Evolutionary conservation across 345 rosid species (phyloP).

Genomic region (Mallotus nudiflorus): DNA sequence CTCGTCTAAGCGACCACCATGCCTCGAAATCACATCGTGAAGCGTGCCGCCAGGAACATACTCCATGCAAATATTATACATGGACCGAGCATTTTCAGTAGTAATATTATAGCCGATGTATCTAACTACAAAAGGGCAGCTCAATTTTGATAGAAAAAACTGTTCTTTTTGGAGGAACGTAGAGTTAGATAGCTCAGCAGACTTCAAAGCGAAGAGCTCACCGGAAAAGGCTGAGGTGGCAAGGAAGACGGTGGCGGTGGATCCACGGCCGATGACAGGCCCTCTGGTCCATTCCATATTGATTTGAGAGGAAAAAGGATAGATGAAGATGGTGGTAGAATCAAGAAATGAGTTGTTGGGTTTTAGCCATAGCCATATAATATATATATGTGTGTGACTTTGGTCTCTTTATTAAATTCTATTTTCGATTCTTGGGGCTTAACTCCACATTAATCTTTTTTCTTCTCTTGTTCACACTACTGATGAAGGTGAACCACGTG

Average conservation of each 20-base stretch:
- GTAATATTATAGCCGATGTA: slow-evolving; percentile 56
- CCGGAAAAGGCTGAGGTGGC: slow-evolving; percentile 52
- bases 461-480: background rate
- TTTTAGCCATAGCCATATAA: slow-evolving; percentile 2
- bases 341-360: slow-evolving; percentile 5
- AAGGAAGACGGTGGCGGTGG: slow-evolving; percentile 78
- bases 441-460: slow-evolving; percentile 2
- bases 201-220: slow-evolving; percentile 64
- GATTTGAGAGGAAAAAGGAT: slow-evolving; percentile 7
- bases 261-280: slow-evolving; percentile 74
- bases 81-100: slow-evolving; percentile 25
- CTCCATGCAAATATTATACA: slow-evolving; percentile 69
- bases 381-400: background rate
- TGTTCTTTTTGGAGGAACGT: slow-evolving; percentile 53
- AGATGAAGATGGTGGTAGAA: slow-evolving; percentile 5
- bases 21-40: slow-evolving; percentile 47
- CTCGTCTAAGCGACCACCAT: slow-evolving; percentile 64
- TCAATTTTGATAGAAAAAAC: slow-evolving; percentile 49
- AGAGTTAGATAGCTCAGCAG: slow-evolving; percentile 55
- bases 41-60: slow-evolving; percentile 70
- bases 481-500: slow-evolving; percentile 33
- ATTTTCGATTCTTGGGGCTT: slow-evolving; percentile 2
- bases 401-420: background rate
- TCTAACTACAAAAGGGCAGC: slow-evolving; percentile 58
- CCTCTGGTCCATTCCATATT: slow-evolving; percentile 85